Conservation (phyloP, 306 rosid genomes). For the Castanea mollissima region DNA sequence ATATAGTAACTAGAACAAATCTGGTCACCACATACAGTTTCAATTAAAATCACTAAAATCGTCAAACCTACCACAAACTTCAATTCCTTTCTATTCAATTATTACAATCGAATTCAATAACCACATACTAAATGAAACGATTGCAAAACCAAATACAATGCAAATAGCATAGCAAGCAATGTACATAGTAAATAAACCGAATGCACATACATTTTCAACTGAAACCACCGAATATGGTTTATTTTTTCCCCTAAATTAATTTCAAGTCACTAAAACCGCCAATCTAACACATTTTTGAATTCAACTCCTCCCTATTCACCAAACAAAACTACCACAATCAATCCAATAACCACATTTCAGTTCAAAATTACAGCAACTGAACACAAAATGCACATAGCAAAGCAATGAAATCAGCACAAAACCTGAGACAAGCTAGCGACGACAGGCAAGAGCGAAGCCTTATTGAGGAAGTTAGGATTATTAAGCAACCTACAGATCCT, state of each 20-base stretch:
- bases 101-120: background rate
- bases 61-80: background rate
- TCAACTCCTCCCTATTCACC: background rate
- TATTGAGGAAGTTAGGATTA: slow-evolving; percentile 78
- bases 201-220: background rate
- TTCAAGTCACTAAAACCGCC: too few species aligned
- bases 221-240: too few species aligned
- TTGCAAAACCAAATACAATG: too few species aligned
- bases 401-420: background rate
- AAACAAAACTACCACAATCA: background rate
- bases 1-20: too few species aligned
- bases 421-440: slow-evolving; percentile 89
- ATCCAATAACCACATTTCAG: background rate
- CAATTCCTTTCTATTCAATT: background rate
- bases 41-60: too few species aligned
- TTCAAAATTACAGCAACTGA: too few species aligned
- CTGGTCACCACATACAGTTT: too few species aligned
- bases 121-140: too few species aligned
- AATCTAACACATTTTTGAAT: background rate
- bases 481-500: slow-evolving; percentile 87
- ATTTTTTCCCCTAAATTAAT: too few species aligned
- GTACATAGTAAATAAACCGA: too few species aligned
- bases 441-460: slow-evolving; percentile 74
- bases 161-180: too few species aligned
- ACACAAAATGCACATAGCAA: background rate